These are phyloP conservation scores for Artemisia tridentata DNA, from an alignment of 129 eudicot genomes.

Conservation along the genomic window DNA sequence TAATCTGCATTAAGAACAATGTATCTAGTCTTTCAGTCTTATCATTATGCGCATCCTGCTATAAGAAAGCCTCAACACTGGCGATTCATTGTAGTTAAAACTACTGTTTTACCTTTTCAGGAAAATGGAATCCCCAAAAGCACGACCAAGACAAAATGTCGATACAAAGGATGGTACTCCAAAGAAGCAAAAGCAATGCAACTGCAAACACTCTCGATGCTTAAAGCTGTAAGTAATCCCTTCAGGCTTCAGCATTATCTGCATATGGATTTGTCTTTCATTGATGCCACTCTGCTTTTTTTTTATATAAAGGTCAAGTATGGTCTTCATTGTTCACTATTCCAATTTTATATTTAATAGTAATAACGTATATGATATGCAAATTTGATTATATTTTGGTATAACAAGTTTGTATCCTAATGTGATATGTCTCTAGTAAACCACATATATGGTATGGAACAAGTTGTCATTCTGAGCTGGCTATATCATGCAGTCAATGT, in stretches of 20 bases:
- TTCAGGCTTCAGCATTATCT: neutral
- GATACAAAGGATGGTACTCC: slow-evolving; percentile 87
- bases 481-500: neutral
- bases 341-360: no score
- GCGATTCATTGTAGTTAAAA: slow-evolving; percentile 3
- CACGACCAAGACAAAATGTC: slow-evolving; percentile 55
- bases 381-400: no score
- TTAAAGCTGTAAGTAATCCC: slow-evolving; percentile 70
- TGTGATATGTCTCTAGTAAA: no score
- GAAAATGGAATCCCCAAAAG: slow-evolving; percentile 78
- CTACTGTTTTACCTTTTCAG: slow-evolving; percentile 36
- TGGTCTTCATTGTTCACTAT: no score
- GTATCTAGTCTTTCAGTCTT: neutral
- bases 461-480: no score
- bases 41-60: neutral
- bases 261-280: no score
- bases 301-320: no score
- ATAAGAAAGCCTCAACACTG: slow-evolving; percentile 6
- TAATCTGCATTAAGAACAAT: slow-evolving; percentile 8
- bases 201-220: slow-evolving; percentile 93
- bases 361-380: no score
- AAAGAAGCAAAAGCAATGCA: slow-evolving; percentile 91
- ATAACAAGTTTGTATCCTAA: no score
- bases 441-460: no score
- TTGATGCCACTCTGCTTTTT: no score